Evolutionary conservation across 2,329 filamentous ascomycete genomes (phyloP).

Genomic region (Chrysoporthe deuterocubensis): DNA sequence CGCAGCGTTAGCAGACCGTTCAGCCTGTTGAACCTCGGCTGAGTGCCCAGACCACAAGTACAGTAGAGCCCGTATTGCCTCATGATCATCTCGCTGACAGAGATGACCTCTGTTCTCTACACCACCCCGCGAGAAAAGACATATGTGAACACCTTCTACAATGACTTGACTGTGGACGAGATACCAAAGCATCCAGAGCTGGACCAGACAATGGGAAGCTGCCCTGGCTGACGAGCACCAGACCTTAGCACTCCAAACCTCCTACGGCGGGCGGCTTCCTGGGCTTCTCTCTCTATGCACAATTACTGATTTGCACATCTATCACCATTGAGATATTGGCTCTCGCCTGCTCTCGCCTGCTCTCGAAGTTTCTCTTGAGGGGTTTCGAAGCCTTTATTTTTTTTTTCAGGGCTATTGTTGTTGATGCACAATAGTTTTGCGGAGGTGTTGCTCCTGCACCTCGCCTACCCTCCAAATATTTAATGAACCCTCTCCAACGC

Average conservation of each 20-base stretch:
- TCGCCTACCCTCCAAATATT: neutral
- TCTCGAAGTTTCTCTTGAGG: neutral
- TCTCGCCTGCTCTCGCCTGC: neutral
- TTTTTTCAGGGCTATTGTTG: neutral
- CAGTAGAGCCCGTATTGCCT: neutral
- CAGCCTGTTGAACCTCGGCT: constrained; percentile 5
- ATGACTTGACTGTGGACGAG: neutral
- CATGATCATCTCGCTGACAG: neutral
- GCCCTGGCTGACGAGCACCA: neutral
- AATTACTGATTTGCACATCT: neutral
- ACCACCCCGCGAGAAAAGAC: neutral
- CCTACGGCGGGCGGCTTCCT: neutral
- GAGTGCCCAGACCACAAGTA: neutral
- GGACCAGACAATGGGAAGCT: neutral
- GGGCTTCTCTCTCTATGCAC: neutral
- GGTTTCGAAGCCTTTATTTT: neutral
- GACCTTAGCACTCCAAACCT: neutral
- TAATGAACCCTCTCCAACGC: neutral
- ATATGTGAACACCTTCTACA: neutral
- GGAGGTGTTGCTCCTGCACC: neutral
- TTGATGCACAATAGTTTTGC: too few relatives aligned
- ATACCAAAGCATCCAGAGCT: neutral
- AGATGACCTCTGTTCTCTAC: neutral
- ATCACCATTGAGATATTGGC: neutral
- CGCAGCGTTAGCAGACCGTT: neutral